Base-by-base conservation (phyloP, 768 basidiomycete genomes). In the Tricholoma saponaceum region DNA sequence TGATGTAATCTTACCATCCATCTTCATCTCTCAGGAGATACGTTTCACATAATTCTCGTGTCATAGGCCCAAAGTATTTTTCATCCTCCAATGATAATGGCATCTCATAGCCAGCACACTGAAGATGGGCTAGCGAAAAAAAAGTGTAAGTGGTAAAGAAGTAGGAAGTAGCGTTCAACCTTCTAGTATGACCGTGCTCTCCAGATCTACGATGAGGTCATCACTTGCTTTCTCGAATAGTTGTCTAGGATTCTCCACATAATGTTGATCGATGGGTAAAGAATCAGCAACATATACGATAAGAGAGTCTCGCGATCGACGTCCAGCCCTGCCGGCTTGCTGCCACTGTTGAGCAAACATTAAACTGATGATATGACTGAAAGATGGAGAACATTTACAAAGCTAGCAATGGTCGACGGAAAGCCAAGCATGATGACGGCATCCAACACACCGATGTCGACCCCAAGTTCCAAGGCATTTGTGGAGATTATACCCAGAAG, bases 391-490 rank as follows among this genome's bases (percentile, higher is more conserved):
- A 1, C 4, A 69, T 83, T 64, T 57, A 93, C 92, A 57, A 93
- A 89, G 62, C 90, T 94, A 0, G 93, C 87, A 33, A 95, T 72
- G 41, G 81, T 83, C 54, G 82, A 77, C 0, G 93, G 93, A 67
- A 95, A 93, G 1, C 91, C 91, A 26, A 94, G 81, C 82, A 93
- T 90, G 55, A 96, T 83, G 41, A 95, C 93, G 6, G 89, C 90
- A 66, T 95, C 94, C 52, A 95, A 70, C n/a, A 80, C 83, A 14
- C 91, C 92, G 33, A 95, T 94, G 64, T 95, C 92, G n/a, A 94
- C 87, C 13, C 92, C 92, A 6, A 95, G 82, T 69, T 96, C 94
- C 12, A 95, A 79, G 0, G 93, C 93, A 64, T 93, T 95, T 0
- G 93, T 96, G 0, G 92, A 90, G 32, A 96, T 80, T 46, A 95